A percentile compares a stretch with the other conserved stretches of the same genome.
Evolutionary conservation across 2,329 filamentous ascomycete species (phyloP).

Genomic region (Drechslerella dactyloides): DNA sequence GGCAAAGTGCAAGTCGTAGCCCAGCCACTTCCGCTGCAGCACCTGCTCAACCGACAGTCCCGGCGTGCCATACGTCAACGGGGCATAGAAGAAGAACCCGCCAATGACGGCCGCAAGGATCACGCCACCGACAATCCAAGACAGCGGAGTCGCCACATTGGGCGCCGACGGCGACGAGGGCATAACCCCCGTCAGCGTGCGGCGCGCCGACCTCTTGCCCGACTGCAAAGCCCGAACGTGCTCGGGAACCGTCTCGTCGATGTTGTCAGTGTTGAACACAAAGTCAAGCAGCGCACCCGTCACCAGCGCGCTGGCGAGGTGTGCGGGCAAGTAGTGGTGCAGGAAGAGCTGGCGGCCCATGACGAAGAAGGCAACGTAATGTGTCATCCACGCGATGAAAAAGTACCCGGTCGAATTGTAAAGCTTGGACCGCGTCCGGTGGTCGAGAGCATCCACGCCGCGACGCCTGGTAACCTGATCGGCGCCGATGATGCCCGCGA

Average conservation of each 20-base stretch:
- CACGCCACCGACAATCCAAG: constrained; percentile 78
- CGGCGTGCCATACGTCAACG: constrained; percentile 92
- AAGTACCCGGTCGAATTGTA: constrained; percentile 99
- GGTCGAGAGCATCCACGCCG: constrained; percentile 89
- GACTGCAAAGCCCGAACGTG: constrained; percentile 55
- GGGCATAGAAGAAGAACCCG: constrained; percentile 86
- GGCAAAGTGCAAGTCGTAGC: constrained; percentile 97
- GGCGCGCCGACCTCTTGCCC: constrained; percentile 57
- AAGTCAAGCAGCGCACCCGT: constrained; percentile 93
- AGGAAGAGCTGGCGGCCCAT: constrained; percentile 98
- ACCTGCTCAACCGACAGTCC: constrained; percentile 81
- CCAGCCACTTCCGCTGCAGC: constrained; percentile 86
- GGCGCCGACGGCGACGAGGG: constrained; percentile 36
- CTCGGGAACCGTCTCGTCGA: constrained; percentile 64
- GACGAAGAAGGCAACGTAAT: constrained; percentile 96
- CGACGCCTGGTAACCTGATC: constrained; percentile 93
- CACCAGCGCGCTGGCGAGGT: constrained; percentile 87
- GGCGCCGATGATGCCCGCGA: constrained; percentile 85
- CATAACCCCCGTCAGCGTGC: constrained; percentile 56
- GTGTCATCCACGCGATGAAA: constrained; percentile 95
- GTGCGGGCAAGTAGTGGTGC: constrained; percentile 95
- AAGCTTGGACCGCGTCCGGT: constrained; percentile 89
- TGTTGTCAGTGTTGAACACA: constrained; percentile 87
- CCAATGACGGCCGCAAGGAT: constrained; percentile 73
- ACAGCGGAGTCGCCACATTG: constrained; percentile 22